Base-by-base conservation (phyloP, 2,329 filamentous ascomycete genomes). In the Phialophora tarda region DNA sequence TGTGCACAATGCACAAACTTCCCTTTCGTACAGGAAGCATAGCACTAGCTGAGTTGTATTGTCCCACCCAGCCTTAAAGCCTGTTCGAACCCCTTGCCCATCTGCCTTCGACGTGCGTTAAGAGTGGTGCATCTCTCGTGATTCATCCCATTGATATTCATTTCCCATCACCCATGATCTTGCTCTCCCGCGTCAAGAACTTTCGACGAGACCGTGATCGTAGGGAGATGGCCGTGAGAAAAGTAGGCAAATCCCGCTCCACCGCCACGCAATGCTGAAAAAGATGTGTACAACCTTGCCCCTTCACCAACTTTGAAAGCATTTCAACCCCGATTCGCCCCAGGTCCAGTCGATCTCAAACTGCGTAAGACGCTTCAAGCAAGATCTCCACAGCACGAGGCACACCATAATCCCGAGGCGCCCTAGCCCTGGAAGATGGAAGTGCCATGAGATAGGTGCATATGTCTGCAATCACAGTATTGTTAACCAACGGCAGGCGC, bases 231-330 rank as follows among this genome's bases (percentile, higher is more conserved):
- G 17, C 28, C 57, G 57, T 48, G 47, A 34, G n/a, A 48, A 21
- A 48, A 59, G 14, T 24, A 24, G 38, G 17, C 38, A 44, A 8
- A 59, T 21, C 41, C 57, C n/a, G 28, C 41, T 59, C 28, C 38
- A 24, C 24, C 57, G 12, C 57, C 57, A 12, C 57, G 57, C 57
- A 59, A 59, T 59, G 57, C 57, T 28, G 44, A 48, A n/a, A 32
- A 23, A 30, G 24, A 14, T 59, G 47, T 10, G 47, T 10, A 44
- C 57, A 34, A 48, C 44, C 17, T 4, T 50, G 17, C 26, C 41
- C n/a, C 48, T 44, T 44, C 38, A 7, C 6, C 38, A n/a, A 17
- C 17, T n/a, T n/a, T 44, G 17, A 44, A 44, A n/a, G 44, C n/a
- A 44, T 32, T 30, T 21, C 28, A 34, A 32, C n/a, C 47, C 57